Evolutionary conservation across 768 basidiomycete species (phyloP).

Genomic region (Tricholoma sp.): DNA sequence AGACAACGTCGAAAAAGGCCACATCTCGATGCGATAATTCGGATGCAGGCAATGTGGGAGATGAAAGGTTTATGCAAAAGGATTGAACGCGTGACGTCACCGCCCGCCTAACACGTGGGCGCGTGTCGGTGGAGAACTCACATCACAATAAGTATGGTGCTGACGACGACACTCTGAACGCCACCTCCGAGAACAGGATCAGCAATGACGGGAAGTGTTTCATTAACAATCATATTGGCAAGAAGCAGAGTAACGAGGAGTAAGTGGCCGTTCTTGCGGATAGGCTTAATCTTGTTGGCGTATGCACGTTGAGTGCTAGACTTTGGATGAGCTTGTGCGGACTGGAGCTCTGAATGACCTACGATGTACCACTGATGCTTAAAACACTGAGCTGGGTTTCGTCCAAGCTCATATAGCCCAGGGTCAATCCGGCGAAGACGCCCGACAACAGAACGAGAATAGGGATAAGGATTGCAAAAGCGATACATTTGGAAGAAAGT

Average conservation of each 20-base stretch:
- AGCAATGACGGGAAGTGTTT: constrained; percentile 78
- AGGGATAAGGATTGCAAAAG: constrained; percentile 50
- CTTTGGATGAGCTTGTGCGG: not conserved
- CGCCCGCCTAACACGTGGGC: not conserved
- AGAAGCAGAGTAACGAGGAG: constrained; percentile 78
- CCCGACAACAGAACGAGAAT: constrained; percentile 79
- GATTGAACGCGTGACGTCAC: constrained; percentile 14
- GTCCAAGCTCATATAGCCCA: constrained; percentile 92
- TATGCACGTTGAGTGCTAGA: constrained; percentile 73
- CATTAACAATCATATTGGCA: constrained; percentile 91
- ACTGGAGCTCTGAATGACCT: constrained; percentile 20
- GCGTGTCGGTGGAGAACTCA: constrained; percentile 2
- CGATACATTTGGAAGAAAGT: constrained; percentile 22
- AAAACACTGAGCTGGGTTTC: constrained; percentile 88
- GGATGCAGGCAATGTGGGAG: not conserved
- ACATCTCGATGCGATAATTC: not conserved
- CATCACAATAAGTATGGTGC: constrained; percentile 8
- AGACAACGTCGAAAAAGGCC: not conserved
- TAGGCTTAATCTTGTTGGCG: constrained; percentile 81
- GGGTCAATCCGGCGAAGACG: constrained; percentile 85
- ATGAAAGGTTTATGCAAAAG: not conserved
- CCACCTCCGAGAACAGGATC: constrained; percentile 19
- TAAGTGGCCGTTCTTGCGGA: constrained; percentile 78
- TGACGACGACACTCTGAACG: constrained; percentile 6
- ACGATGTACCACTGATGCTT: constrained; percentile 81